Conservation (phyloP, 2,329 filamentous ascomycete genomes). For the Metarhizium brunneum region DNA sequence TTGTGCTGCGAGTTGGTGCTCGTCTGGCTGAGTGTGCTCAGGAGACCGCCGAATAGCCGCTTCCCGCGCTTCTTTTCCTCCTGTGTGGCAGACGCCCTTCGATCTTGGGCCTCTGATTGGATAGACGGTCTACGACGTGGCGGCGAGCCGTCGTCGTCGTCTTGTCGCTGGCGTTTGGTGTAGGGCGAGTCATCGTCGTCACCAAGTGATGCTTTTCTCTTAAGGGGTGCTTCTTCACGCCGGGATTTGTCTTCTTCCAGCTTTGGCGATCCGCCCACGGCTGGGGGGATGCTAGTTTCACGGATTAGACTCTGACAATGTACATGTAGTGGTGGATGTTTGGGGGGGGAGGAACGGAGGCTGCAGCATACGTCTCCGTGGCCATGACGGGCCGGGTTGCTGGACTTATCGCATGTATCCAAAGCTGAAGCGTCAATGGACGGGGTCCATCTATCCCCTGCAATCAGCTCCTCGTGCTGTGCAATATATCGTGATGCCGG, state of each 20-base stretch:
- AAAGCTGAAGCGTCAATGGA: background rate
- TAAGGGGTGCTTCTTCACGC: constrained; percentile 11
- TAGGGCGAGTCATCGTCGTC: constrained; percentile 9
- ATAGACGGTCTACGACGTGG: constrained; percentile 5
- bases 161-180: constrained; percentile 17
- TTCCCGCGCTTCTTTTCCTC: constrained; percentile 81
- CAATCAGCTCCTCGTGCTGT: background rate
- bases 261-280: background rate
- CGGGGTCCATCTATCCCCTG: background rate
- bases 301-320: background rate
- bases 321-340: background rate
- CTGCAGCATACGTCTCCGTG: constrained; percentile 5
- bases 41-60: constrained; percentile 74
- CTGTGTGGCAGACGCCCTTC: constrained; percentile 23
- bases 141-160: constrained; percentile 11
- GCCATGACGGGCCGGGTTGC: constrained; percentile 4
- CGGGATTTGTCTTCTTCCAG: background rate
- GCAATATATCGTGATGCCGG: background rate
- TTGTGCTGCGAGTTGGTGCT: constrained; percentile 53
- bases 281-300: background rate
- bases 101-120: constrained; percentile 6
- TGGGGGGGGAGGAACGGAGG: background rate
- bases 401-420: background rate
- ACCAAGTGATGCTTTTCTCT: constrained; percentile 19
- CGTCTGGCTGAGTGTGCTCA: constrained; percentile 70